These are phyloP conservation scores for Xylaria grammica DNA, from an alignment of 495 filamentous ascomycete genomes.

Conservation along the genomic window DNA sequence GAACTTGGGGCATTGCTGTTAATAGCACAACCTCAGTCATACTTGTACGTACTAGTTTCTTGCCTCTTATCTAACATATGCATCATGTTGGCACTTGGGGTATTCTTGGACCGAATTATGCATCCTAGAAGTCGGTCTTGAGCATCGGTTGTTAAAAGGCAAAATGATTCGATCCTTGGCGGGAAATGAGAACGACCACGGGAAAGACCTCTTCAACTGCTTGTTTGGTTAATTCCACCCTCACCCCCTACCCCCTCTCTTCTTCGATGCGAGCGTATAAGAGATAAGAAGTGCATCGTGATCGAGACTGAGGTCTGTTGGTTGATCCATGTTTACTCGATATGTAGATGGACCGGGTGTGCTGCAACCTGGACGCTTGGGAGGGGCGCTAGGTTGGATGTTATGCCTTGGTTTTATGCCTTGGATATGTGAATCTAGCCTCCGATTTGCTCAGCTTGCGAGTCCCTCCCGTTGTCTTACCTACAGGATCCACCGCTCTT, in stretches of 20 bases:
- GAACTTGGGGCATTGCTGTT: background rate
- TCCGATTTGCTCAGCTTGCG: slow-evolving; percentile 23
- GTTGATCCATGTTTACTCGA: background rate
- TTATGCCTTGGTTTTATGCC: slow-evolving; percentile 16
- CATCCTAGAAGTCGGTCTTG: slow-evolving; percentile 5
- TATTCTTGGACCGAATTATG: slow-evolving; percentile 4
- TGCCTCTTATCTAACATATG: background rate
- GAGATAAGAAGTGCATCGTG: slow-evolving; percentile 18
- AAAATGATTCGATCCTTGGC: slow-evolving; percentile 4
- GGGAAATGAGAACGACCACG: background rate
- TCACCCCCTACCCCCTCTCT: no score
- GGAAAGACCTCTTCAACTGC: background rate
- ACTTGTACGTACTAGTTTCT: background rate
- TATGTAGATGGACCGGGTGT: slow-evolving; percentile 16
- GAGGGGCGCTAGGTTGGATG: slow-evolving; percentile 12
- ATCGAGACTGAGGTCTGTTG: slow-evolving; percentile 7
- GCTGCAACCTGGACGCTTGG: slow-evolving; percentile 3
- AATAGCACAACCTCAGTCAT: background rate
- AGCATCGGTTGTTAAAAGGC: slow-evolving; percentile 3
- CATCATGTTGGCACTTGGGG: slow-evolving; percentile 4
- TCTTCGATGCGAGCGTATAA: slow-evolving; percentile 9
- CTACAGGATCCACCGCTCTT: slow-evolving; percentile 28
- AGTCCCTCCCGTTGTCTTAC: slow-evolving; percentile 23
- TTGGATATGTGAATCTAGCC: slow-evolving; percentile 14
- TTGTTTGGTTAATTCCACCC: slow-evolving; percentile 4